Evolutionary conservation across 2,329 filamentous ascomycete species (phyloP), one percentile per base, ranked within the genome.

Genomic region (Phyllosticta citriasiana): DNA sequence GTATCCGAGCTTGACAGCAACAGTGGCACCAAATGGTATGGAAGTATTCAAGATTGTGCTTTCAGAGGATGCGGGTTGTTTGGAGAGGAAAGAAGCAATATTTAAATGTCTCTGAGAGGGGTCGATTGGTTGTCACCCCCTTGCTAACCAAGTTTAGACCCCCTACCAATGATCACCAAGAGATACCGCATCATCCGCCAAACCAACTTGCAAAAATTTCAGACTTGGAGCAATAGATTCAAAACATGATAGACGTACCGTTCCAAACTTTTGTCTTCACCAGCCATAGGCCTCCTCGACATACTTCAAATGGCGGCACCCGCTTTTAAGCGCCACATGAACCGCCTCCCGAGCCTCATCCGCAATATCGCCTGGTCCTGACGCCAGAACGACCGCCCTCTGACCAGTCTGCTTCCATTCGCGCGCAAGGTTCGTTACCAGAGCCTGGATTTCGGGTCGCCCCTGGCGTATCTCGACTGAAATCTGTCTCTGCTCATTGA

Each of bases 231-330:
- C 27, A 30, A 7, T 8, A 30, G 9, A 30, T 30, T 30, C 27
- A 8, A 30, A 8, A 7, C 9, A 7, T 30, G 16, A 47, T 4
- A 47, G 16, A n/a, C 16, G 40, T 16, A 47, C 16, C 6, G 16
- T 47, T 47, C 40, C 14, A 47, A 6, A n/a, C n/a, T 19, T 47
- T 47, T 47, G 14, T n/a, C 40, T 47, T 47, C 40, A 71, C 73
- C 82, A 78, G 63, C 74, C 74, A 63, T 79, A 80, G 12, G 73
- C 75, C 64, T 80, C 78, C 64, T 80, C 78, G 50, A 78, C 73
- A 65, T 79, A 80, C 57, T 75, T 72, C 9, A 80, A 67, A 0
- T 69, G 65, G 5, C 57, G 57, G 55, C 71, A 69, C 1, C 71
- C 73, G 54, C 69, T 66, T 56, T 66, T 66, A 67, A 73, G 68